These are phyloP conservation scores for Pseudogymnoascus sp. DNA, from an alignment of 2,329 filamentous ascomycete species.

Conservation along the genomic window DNA sequence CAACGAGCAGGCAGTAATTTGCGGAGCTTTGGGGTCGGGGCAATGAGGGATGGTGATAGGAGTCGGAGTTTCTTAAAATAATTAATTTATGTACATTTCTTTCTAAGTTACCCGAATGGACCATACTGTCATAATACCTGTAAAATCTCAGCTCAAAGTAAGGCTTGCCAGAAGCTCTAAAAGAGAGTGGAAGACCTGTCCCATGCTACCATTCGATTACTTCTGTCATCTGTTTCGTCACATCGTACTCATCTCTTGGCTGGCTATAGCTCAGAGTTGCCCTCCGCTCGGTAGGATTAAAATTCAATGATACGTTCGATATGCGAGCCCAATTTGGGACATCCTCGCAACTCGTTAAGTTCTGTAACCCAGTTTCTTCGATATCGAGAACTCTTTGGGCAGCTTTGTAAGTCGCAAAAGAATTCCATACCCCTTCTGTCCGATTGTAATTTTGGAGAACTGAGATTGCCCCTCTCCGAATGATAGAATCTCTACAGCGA, in stretches of 20 bases:
- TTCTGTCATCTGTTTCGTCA: background rate
- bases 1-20: too few species aligned
- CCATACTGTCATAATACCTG: background rate
- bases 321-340: constrained; percentile 14
- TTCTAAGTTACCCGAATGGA: background rate
- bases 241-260: background rate
- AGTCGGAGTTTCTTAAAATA: background rate
- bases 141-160: background rate
- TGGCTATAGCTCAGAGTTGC: background rate
- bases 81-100: background rate
- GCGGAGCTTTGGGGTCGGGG: too few species aligned
- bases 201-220: background rate
- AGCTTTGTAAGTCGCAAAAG: background rate
- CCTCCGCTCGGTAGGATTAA: background rate
- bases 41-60: background rate
- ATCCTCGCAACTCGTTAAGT: constrained; percentile 13
- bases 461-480: constrained; percentile 53
- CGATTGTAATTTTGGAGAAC: constrained; percentile 51
- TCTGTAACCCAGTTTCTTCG: constrained; percentile 10
- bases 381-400: background rate
- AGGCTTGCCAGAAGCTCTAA: background rate
- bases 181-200: background rate
- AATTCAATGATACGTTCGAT: background rate
- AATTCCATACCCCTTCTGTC: constrained; percentile 62
- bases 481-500: constrained; percentile 50